Conservation (phyloP, 306 rosid species). For the Vachellia collinsii region DNA sequence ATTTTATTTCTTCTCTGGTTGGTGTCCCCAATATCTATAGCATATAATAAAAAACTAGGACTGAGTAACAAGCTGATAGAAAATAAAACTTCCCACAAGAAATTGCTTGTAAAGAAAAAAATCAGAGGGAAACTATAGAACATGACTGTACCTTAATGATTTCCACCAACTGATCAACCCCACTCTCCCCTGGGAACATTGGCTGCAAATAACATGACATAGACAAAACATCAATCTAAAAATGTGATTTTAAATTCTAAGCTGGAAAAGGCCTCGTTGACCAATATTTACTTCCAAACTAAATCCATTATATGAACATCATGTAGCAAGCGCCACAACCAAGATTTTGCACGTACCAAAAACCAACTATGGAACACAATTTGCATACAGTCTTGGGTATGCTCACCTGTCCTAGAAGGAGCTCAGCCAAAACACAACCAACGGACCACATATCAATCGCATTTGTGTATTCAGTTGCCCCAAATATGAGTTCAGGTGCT, state of each 20-base stretch:
- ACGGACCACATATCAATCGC: constrained; percentile 98
- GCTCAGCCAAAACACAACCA: constrained; percentile 94
- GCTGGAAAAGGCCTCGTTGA: not conserved
- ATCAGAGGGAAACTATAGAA: not conserved
- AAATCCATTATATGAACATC: not conserved
- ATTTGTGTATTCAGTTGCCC: constrained; percentile 94
- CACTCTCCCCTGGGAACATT: constrained; percentile 81
- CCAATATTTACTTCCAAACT: not conserved
- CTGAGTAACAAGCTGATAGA: constrained; percentile 17
- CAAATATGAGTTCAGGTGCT: constrained; percentile 97
- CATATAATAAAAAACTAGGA: constrained; percentile 25
- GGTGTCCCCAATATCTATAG: constrained; percentile 83
- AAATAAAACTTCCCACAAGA: constrained; percentile 32
- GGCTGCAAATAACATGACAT: constrained; percentile 55
- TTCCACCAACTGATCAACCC: constrained; percentile 83
- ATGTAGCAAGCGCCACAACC: constrained; percentile 6
- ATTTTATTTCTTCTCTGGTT: constrained; percentile 91
- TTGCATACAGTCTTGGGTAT: not conserved
- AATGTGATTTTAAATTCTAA: not conserved
- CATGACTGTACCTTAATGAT: constrained; percentile 59
- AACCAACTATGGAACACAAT: constrained; percentile 4
- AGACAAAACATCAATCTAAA: constrained; percentile 35
- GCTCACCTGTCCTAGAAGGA: constrained; percentile 87
- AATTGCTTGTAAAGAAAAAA: constrained; percentile 4
- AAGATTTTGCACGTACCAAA: not conserved